Percentiles rank a stretch among this genome's conserved stretches.
Evolutionary conservation across 805 yeast species (phyloP).

Genomic region (Kodamaea kaohsiungensis): DNA sequence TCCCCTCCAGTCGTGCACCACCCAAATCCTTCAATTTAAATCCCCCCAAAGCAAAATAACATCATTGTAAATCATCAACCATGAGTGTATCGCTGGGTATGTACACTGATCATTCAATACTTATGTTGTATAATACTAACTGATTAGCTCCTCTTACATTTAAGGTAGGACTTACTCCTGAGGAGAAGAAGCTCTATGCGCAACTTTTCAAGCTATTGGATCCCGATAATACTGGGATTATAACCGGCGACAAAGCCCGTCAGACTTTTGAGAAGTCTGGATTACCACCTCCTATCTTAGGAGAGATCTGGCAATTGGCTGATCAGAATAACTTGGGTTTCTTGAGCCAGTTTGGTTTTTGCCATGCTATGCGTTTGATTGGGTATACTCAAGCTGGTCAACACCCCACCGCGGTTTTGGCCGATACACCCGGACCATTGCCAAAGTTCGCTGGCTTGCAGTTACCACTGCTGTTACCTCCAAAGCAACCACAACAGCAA

Average conservation of each 20-base stretch:
- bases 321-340: slow-evolving; percentile 88
- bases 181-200: slow-evolving; percentile 75
- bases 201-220: slow-evolving; percentile 79
- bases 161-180: slow-evolving; percentile 58
- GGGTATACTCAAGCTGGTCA: slow-evolving; percentile 83
- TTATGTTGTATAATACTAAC: background rate
- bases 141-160: slow-evolving; percentile 28
- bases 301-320: slow-evolving; percentile 94
- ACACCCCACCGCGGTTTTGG: slow-evolving; percentile 51
- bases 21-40: slow-evolving; percentile 3
- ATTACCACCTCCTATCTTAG: slow-evolving; percentile 71
- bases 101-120: slow-evolving; percentile 11
- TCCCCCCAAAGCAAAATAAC: slow-evolving; percentile 1
- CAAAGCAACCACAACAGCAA: background rate
- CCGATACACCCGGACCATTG: slow-evolving; percentile 59
- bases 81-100: slow-evolving; percentile 32
- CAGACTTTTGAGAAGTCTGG: slow-evolving; percentile 84
- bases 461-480: slow-evolving; percentile 3
- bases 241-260: slow-evolving; percentile 86
- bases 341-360: slow-evolving; percentile 76
- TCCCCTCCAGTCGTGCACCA: slow-evolving; percentile 3
- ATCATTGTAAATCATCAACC: background rate
- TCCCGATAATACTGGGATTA: slow-evolving; percentile 72
- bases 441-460: slow-evolving; percentile 54
- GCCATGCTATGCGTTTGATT: slow-evolving; percentile 83